A percentile compares a stretch with the other conserved stretches of the same genome.
Evolutionary conservation across 225 moss, liverwort and hornwort species (phyloP).

Genomic region (Anthoceros angustus): DNA sequence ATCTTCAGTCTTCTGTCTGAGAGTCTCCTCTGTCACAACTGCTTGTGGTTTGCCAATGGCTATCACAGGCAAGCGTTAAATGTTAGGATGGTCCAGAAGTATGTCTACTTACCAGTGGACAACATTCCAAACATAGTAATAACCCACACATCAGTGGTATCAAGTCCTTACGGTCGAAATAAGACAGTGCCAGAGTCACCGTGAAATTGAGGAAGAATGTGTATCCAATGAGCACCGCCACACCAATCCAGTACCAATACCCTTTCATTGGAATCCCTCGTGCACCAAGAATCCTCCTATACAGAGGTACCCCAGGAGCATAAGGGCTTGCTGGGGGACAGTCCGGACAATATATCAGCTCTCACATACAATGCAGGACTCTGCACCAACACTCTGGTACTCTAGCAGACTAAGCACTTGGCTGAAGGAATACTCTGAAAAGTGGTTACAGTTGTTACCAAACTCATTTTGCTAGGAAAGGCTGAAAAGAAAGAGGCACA

Average conservation of each 20-base stretch:
- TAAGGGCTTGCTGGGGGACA: conserved; percentile 12
- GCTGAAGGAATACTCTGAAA: no score
- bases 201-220: conserved; percentile 32
- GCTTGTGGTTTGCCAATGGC: conserved; percentile 34
- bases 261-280: conserved; percentile 37
- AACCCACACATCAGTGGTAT: neutral
- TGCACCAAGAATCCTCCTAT: conserved; percentile 24
- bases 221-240: conserved; percentile 31
- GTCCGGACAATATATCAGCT: no score
- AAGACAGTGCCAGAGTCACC: conserved; percentile 26
- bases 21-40: conserved; percentile 12
- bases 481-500: no score
- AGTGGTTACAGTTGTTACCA: no score
- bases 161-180: conserved; percentile 26
- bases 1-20: conserved; percentile 12
- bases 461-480: no score
- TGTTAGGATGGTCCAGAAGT: neutral
- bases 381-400: no score
- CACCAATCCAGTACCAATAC: conserved; percentile 42
- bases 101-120: neutral
- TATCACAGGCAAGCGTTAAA: conserved; percentile 1
- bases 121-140: no score
- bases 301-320: conserved; percentile 17
- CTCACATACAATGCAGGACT: no score
- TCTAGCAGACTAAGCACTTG: no score